A percentile compares a stretch with the other conserved stretches of the same genome.
Conservation (phyloP, 495 filamentous ascomycete species). For the Viridothelium virens region DNA sequence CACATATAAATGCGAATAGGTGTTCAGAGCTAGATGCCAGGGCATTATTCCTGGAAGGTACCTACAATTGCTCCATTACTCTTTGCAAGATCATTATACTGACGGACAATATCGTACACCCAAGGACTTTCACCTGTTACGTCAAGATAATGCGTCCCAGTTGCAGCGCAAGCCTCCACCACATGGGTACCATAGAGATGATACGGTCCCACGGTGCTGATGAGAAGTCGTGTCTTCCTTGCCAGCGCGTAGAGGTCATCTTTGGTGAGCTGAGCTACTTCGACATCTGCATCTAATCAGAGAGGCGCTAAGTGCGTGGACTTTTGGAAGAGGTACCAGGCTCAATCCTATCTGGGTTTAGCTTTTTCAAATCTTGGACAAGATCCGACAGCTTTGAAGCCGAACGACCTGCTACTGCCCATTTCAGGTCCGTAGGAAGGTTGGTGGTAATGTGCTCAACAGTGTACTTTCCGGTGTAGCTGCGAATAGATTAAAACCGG, state of each 20-base stretch:
- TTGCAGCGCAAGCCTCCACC: constrained; percentile 78
- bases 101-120: constrained; percentile 67
- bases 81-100: constrained; percentile 70
- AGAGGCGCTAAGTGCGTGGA: neutral
- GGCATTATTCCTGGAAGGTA: neutral
- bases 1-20: neutral
- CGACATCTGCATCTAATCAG: constrained; percentile 43
- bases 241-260: constrained; percentile 58
- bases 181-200: constrained; percentile 67
- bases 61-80: constrained; percentile 63
- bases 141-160: constrained; percentile 89
- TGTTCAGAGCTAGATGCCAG: too few relatives aligned
- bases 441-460: constrained; percentile 68
- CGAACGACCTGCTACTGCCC: constrained; percentile 85
- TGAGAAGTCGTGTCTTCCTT: constrained; percentile 66
- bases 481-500: neutral
- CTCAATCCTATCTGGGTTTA: constrained; percentile 62
- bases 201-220: constrained; percentile 84
- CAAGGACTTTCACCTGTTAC: constrained; percentile 82
- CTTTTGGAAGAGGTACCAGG: constrained; percentile 45
- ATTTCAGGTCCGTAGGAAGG: constrained; percentile 73
- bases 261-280: constrained; percentile 56
- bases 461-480: constrained; percentile 71
- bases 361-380: constrained; percentile 52
- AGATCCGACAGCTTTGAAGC: constrained; percentile 60